Evolutionary conservation across 257 asterid species (phyloP), one percentile per base, ranked within the genome.

Genomic region (Solanum lycopersicoides): DNA sequence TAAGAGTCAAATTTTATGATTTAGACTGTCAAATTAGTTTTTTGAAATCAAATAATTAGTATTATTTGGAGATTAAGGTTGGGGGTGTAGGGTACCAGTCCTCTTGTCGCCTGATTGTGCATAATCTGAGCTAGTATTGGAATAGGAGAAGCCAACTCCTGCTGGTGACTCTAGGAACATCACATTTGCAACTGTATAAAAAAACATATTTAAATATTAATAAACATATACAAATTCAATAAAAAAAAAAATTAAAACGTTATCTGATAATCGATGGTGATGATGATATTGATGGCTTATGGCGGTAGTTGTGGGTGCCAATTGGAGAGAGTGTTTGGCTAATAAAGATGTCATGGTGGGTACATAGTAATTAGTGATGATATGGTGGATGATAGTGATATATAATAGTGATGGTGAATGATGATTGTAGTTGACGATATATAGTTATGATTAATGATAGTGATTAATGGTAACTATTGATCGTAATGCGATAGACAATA

Each of bases 101-200:
- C 88, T 90, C 69, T 50, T 88, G 39, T 91, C 93, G 73, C 93
- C 93, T 37, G 91, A 87, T 23, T 6, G 74, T 34, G 32, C 66
- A 87, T 90, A 89, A 50, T 91, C 93, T 5, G 90, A 77, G 83
- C 86, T 86, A 20, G 91, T 86, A 82, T 88, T 91, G 56, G 93
- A 91, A 86, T 90, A 91, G 4, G 93, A 91, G 89, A 90, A 91
- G 4, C 93, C 92, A 83, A 91, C 93, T 15, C 91, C 91, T n/a
- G 93, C 93, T 2, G 93, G 93, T 3, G 92, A 91, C 88, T 91
- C 93, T 66, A 91, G 74, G 68, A 91, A 91, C 69, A 88, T 69
- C 56, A 73, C 80, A 82, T 91, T 91, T 89, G 93, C 90, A 83
- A 77, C 93, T 91, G 91, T 84, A 69, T 3, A 71, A 15, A 32